Evolutionary conservation across 192 early-diverging fungal species (phyloP).

Genomic region (Ramicandelaber brevisporus): DNA sequence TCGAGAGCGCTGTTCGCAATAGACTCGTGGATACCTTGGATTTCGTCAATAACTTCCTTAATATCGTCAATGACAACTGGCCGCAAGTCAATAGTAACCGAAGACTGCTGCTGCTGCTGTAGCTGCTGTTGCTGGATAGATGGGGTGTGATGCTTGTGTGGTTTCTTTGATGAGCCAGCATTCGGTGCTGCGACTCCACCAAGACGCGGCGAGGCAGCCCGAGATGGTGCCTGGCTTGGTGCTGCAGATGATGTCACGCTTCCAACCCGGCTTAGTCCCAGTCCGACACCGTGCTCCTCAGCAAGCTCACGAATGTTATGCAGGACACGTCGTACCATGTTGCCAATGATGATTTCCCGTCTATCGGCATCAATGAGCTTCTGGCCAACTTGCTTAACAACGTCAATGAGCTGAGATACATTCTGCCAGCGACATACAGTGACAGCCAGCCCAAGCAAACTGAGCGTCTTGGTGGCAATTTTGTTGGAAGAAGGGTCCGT

Average conservation of each 20-base stretch:
- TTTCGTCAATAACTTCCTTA: constrained; percentile 68
- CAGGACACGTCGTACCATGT: constrained; percentile 62
- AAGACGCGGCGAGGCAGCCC: too few species aligned
- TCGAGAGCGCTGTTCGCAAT: constrained; percentile 69
- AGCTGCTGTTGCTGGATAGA: too few species aligned
- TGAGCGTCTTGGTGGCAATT: constrained; percentile 43
- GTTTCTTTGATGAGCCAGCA: too few species aligned
- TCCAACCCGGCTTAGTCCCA: constrained; percentile 6
- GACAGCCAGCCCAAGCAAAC: constrained; percentile 48
- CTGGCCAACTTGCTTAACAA: constrained; percentile 41
- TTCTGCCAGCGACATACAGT: constrained; percentile 46
- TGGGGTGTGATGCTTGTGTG: too few species aligned
- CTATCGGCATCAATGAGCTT: constrained; percentile 53
- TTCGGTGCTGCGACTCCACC: too few species aligned
- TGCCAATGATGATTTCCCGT: constrained; percentile 57
- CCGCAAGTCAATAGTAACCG: background rate
- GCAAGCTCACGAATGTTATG: constrained; percentile 67
- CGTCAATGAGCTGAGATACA: constrained; percentile 23
- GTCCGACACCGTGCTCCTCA: constrained; percentile 3
- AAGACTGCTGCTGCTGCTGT: too few species aligned
- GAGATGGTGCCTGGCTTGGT: too few species aligned
- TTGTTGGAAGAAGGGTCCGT: too few species aligned
- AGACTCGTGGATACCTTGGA: constrained; percentile 45
- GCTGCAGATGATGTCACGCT: too few species aligned
- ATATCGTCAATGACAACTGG: constrained; percentile 44